phyloP scores from a whole-genome alignment of 2,329 filamentous ascomycete genomes.

The Phyllosticta paracitricarpa region DNA sequence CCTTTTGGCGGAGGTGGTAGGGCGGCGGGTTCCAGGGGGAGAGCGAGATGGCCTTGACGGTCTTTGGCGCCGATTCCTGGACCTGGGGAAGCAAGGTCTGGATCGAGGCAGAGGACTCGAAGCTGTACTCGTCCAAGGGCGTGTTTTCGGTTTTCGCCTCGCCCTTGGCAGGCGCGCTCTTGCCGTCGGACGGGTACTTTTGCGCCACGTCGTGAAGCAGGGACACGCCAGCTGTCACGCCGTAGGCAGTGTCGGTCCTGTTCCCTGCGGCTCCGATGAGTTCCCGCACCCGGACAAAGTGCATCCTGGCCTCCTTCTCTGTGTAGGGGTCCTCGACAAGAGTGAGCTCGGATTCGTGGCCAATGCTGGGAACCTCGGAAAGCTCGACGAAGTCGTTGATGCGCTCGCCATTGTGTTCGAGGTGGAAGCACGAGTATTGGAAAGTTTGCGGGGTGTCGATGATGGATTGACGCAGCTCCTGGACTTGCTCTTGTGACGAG shows the following conservation, averaged over 20 bases:
- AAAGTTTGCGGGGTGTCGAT: slow-evolving; percentile 88
- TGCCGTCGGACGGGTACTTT: slow-evolving; percentile 47
- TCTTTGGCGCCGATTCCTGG: slow-evolving; percentile 67
- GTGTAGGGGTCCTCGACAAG: slow-evolving; percentile 94
- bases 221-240: slow-evolving; percentile 73
- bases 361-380: slow-evolving; percentile 74
- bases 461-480: slow-evolving; percentile 93
- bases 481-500: slow-evolving; percentile 87
- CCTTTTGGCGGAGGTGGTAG: slow-evolving; percentile 79
- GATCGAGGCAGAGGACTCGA: slow-evolving; percentile 58
- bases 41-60: slow-evolving; percentile 76
- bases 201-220: slow-evolving; percentile 76
- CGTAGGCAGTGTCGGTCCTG: slow-evolving; percentile 76
- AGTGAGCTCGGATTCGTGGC: slow-evolving; percentile 64
- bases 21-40: slow-evolving; percentile 97
- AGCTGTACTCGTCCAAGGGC: slow-evolving; percentile 60
- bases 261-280: slow-evolving; percentile 87
- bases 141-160: slow-evolving; percentile 21
- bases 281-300: slow-evolving; percentile 82
- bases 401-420: slow-evolving; percentile 77
- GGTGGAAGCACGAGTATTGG: slow-evolving; percentile 97
- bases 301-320: slow-evolving; percentile 94
- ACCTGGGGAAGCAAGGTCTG: slow-evolving; percentile 59
- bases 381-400: slow-evolving; percentile 95
- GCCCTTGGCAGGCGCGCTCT: slow-evolving; percentile 16